phyloP scores from a whole-genome alignment of 2,329 filamentous ascomycete species.

The Teratosphaeria pseudoeucalypti region DNA sequence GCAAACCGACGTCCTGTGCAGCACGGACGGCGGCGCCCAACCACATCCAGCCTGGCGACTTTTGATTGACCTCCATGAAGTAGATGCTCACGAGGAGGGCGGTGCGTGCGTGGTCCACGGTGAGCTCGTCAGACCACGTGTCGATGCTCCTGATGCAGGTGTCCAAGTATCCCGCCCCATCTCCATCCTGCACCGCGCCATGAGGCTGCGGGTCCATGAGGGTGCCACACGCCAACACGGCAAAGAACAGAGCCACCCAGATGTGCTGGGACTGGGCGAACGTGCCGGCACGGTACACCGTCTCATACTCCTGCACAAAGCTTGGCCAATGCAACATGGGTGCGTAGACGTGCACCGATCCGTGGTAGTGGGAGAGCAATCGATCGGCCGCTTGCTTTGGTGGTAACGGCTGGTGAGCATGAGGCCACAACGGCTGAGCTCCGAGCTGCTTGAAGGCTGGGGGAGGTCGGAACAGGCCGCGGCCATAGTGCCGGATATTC shows the following conservation, averaged over 20 bases:
- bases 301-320: slow-evolving; percentile 66
- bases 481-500: slow-evolving; percentile 63
- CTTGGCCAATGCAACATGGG: slow-evolving; percentile 83
- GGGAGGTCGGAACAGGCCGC: slow-evolving; percentile 71
- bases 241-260: slow-evolving; percentile 73
- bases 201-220: slow-evolving; percentile 54
- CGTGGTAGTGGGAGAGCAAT: slow-evolving; percentile 65
- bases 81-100: slow-evolving; percentile 67
- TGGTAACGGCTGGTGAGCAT: slow-evolving; percentile 48
- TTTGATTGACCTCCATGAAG: slow-evolving; percentile 75
- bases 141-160: slow-evolving; percentile 60
- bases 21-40: slow-evolving; percentile 68
- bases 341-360: slow-evolving; percentile 66
- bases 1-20: slow-evolving; percentile 73
- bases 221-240: slow-evolving; percentile 71
- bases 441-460: slow-evolving; percentile 52
- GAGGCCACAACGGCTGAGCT: slow-evolving; percentile 34
- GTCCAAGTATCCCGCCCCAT: slow-evolving; percentile 59
- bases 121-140: slow-evolving; percentile 70
- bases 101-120: slow-evolving; percentile 63
- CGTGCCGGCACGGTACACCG: slow-evolving; percentile 58
- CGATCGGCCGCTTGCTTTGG: slow-evolving; percentile 59
- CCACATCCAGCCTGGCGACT: slow-evolving; percentile 78
- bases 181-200: slow-evolving; percentile 43
- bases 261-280: slow-evolving; percentile 52